phyloP scores from a whole-genome alignment of 192 early-diverging fungal genomes.

The Oehlia diaphana region DNA sequence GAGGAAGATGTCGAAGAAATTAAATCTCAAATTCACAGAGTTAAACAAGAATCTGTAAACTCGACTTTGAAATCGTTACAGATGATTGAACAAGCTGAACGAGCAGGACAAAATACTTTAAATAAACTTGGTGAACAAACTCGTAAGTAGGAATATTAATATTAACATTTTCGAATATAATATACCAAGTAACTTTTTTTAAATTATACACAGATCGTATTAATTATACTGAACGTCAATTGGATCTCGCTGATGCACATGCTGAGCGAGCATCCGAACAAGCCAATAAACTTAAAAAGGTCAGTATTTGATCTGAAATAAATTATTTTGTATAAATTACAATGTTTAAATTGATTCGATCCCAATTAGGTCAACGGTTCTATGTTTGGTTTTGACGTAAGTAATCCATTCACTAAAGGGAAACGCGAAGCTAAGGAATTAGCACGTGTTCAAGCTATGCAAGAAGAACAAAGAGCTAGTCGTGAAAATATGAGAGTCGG shows the following conservation, averaged over 20 bases:
- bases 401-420: constrained; percentile 67
- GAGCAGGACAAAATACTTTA: constrained; percentile 60
- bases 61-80: constrained; percentile 66
- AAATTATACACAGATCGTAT: constrained; percentile 33
- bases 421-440: constrained; percentile 61
- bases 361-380: constrained; percentile 59
- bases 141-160: constrained; percentile 33
- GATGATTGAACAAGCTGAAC: constrained; percentile 62
- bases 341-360: background rate
- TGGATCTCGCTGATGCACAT: constrained; percentile 64
- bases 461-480: constrained; percentile 51
- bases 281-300: constrained; percentile 57
- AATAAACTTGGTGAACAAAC: constrained; percentile 66
- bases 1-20: constrained; percentile 65
- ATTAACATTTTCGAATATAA: background rate
- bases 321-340: background rate
- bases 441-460: constrained; percentile 47
- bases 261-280: constrained; percentile 54
- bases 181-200: no score
- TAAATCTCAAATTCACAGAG: constrained; percentile 58
- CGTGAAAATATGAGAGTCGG: constrained; percentile 54
- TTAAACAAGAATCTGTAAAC: constrained; percentile 65
- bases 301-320: background rate
- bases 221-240: constrained; percentile 57
- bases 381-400: constrained; percentile 68